Evolutionary conservation across 768 basidiomycete species (phyloP).

Genomic region (Tylopilus rubrobrunneus): DNA sequence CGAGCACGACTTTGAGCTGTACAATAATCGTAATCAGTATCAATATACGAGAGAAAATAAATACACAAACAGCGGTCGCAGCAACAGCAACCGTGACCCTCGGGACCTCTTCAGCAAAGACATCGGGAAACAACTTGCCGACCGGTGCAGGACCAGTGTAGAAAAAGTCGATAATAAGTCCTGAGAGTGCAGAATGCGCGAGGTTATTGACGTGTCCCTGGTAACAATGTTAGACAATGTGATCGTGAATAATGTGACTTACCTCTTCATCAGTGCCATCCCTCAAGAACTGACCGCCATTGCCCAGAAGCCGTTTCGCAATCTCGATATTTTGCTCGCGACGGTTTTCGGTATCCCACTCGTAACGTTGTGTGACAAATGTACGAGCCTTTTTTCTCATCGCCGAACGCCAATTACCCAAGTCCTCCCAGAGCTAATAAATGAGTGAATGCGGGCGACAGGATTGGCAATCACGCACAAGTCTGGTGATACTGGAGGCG

Average conservation of each 20-base stretch:
- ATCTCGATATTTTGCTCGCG: no score
- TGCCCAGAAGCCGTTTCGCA: not conserved
- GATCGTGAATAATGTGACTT: not conserved
- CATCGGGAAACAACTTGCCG: not conserved
- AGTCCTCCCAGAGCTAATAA: no score
- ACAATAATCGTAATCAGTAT: not conserved
- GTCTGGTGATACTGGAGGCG: not conserved
- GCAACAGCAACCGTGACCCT: not conserved
- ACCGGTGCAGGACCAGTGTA: not conserved
- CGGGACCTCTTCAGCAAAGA: not conserved
- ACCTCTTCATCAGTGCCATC: not conserved
- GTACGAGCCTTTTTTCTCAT: not conserved
- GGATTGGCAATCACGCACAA: slow-evolving; percentile 2
- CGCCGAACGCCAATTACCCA: not conserved
- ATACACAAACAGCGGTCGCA: not conserved
- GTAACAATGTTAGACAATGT: not conserved
- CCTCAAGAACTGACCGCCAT: not conserved
- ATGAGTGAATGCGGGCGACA: not conserved
- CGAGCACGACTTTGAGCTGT: not conserved
- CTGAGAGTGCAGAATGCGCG: no score
- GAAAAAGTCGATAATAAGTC: no score
- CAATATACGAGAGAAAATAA: not conserved
- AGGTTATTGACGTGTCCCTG: no score
- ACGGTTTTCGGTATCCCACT: no score
- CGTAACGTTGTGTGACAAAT: no score